These are phyloP conservation scores for Clitopilus hobsonii DNA, from an alignment of 768 basidiomycete species.

Conservation along the genomic window DNA sequence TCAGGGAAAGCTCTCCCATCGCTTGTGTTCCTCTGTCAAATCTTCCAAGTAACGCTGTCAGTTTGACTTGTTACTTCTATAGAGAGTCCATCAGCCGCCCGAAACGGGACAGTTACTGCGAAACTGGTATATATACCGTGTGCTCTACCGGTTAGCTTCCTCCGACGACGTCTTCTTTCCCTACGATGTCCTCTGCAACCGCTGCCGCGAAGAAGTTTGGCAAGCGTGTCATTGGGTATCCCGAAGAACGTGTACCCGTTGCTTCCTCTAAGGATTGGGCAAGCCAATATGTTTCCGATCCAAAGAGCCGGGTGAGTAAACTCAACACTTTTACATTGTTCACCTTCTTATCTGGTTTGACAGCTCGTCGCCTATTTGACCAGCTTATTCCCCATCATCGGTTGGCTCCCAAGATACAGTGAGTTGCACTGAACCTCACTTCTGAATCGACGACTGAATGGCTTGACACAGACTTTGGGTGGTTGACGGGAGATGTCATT, in stretches of 20 bases:
- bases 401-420: slow-evolving; percentile 90
- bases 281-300: slow-evolving; percentile 32
- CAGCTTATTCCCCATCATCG: slow-evolving; percentile 78
- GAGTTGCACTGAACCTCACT: slow-evolving; percentile 14
- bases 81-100: neutral
- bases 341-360: slow-evolving; percentile 2
- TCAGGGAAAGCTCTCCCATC: neutral
- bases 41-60: neutral
- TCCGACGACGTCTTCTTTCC: slow-evolving; percentile 2
- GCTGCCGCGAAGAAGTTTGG: slow-evolving; percentile 39
- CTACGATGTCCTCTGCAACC: slow-evolving; percentile 13
- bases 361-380: slow-evolving; percentile 62
- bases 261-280: slow-evolving; percentile 59
- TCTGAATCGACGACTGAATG: neutral
- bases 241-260: slow-evolving; percentile 55
- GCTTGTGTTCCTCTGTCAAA: neutral
- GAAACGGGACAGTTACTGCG: slow-evolving; percentile 1
- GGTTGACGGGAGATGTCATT: slow-evolving; percentile 83
- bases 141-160: neutral
- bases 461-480: slow-evolving; percentile 54
- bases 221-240: slow-evolving; percentile 56
- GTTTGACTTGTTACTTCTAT: neutral
- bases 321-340: slow-evolving; percentile 3
- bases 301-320: slow-evolving; percentile 44
- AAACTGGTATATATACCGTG: slow-evolving; percentile 1